phyloP scores from a whole-genome alignment of 805 yeast species.

The Metschnikowia gruessii region DNA sequence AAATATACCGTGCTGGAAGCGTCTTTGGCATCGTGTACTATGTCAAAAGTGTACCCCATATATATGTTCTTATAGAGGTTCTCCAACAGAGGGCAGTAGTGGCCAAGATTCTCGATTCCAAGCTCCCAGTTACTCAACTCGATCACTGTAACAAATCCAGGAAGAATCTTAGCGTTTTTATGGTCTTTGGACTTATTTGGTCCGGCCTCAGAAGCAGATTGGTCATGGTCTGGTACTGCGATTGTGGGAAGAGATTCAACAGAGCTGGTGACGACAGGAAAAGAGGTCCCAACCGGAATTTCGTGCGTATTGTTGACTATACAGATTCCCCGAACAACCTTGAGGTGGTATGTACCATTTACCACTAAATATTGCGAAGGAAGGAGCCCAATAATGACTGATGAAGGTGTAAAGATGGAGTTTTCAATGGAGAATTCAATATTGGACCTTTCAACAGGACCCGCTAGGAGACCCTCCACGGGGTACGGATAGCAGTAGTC shows the following conservation, averaged over 20 bases:
- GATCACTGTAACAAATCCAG: constrained; percentile 42
- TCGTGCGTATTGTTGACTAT: constrained; percentile 39
- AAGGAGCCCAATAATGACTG: constrained; percentile 39
- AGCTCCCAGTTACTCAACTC: constrained; percentile 35
- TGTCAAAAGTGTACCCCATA: constrained; percentile 13
- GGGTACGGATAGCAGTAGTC: constrained; percentile 14
- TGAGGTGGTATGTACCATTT: constrained; percentile 46
- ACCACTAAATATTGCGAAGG: constrained; percentile 41
- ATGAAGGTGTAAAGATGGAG: constrained; percentile 12
- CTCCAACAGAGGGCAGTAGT: constrained; percentile 44
- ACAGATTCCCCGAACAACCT: constrained; percentile 47
- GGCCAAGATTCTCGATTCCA: constrained; percentile 47
- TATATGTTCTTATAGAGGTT: constrained; percentile 23
- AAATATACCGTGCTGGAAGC: constrained; percentile 7
- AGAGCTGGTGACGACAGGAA: constrained; percentile 29
- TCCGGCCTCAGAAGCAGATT: constrained; percentile 19
- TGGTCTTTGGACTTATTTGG: background rate
- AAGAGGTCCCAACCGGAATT: constrained; percentile 25
- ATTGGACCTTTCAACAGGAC: constrained; percentile 8
- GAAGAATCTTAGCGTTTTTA: constrained; percentile 22
- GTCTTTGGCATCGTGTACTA: constrained; percentile 3
- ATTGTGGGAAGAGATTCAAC: constrained; percentile 44
- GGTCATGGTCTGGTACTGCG: constrained; percentile 32
- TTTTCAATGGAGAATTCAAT: constrained; percentile 10
- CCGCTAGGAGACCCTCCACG: constrained; percentile 3